Evolutionary conservation across 495 filamentous ascomycete genomes (phyloP).

Genomic region (Baudoinia panamericana): DNA sequence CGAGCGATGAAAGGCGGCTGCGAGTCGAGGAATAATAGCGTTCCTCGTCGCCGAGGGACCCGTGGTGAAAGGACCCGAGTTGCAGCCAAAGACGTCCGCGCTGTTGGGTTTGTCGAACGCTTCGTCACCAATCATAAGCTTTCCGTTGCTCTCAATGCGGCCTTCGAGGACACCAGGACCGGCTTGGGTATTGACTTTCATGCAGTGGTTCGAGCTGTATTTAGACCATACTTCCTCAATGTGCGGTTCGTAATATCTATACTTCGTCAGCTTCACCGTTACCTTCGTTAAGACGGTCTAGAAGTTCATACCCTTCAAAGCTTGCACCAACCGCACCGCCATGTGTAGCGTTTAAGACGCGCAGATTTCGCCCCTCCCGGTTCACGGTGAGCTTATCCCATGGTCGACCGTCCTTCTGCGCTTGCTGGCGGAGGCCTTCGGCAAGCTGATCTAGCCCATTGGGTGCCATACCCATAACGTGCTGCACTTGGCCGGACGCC

Average conservation of each 20-base stretch:
- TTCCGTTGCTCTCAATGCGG: slow-evolving; percentile 34
- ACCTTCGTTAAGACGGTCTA: no score
- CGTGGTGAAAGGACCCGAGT: slow-evolving; percentile 52
- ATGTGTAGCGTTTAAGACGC: slow-evolving; percentile 54
- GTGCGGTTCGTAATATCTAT: slow-evolving; percentile 55
- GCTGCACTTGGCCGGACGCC: slow-evolving; percentile 37
- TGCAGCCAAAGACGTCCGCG: slow-evolving; percentile 57
- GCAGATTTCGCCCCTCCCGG: slow-evolving; percentile 39
- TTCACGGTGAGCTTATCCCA: slow-evolving; percentile 53
- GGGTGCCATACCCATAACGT: slow-evolving; percentile 45
- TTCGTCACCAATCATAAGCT: slow-evolving; percentile 40
- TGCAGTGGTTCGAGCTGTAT: slow-evolving; percentile 33
- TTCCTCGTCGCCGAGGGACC: slow-evolving; percentile 35
- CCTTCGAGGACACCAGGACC: slow-evolving; percentile 39
- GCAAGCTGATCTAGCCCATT: slow-evolving; percentile 46
- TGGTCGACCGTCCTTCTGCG: slow-evolving; percentile 39
- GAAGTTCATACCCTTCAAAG: slow-evolving; percentile 42
- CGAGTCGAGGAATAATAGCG: slow-evolving; percentile 49
- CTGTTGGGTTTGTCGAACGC: slow-evolving; percentile 45
- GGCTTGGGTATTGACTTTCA: slow-evolving; percentile 54
- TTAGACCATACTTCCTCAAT: slow-evolving; percentile 51
- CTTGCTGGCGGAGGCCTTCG: slow-evolving; percentile 40
- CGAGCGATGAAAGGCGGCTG: slow-evolving; percentile 55
- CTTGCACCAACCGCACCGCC: slow-evolving; percentile 42
- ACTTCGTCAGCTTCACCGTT: no score